Evolutionary conservation across 202 grass and related monocot genomes (phyloP), one percentile per base, ranked within the genome.

Genomic region (Elaeis oleifera): DNA sequence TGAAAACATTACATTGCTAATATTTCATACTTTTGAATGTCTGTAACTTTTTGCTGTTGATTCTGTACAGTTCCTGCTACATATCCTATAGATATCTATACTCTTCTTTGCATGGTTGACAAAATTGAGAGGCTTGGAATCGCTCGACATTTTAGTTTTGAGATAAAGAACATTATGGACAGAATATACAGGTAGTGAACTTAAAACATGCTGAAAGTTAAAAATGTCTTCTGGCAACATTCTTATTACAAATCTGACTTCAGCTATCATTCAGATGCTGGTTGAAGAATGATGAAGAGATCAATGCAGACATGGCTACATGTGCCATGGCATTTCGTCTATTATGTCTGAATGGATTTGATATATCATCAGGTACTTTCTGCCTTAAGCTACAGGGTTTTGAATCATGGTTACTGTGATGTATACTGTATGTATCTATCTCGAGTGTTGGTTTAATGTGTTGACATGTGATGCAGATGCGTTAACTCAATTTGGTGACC

Each of bases 321-420:
- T 81, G 79, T 74, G 81, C 79, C 7, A 78, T 89, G 76, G 70
- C 81, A 53, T 95, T 89, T 70, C 81, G 89, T 21, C 68, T 83
- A 67, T 53, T 95, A 31, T 74, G 89, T 49, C 80, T 80, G 69
- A 83, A 89, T 51, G 82, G 81, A 78, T 95, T 83, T 73, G 31
- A 68, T 53, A 75, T 95, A 22, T 89, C 81, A 15, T 68, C 85
- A 39, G 81, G 89, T 80, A 78, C 23, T 31, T 66, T 39, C 4
- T 36, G 7, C 31, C 18, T 36, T 36, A 36, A 36, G 32, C 36
- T 23, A 3, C 9, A 65, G 54, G 31, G 29, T 26, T 27, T 26
- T 44, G 14, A n/a, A 60, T 13, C 23, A 56, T 23, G 1, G 53
- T 18, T 62, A 14, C n/a, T 19, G 3, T 15, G 9, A 4, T 49